Conservation (phyloP, 2,329 filamentous ascomycete genomes). For the Colletotrichum sp. region DNA sequence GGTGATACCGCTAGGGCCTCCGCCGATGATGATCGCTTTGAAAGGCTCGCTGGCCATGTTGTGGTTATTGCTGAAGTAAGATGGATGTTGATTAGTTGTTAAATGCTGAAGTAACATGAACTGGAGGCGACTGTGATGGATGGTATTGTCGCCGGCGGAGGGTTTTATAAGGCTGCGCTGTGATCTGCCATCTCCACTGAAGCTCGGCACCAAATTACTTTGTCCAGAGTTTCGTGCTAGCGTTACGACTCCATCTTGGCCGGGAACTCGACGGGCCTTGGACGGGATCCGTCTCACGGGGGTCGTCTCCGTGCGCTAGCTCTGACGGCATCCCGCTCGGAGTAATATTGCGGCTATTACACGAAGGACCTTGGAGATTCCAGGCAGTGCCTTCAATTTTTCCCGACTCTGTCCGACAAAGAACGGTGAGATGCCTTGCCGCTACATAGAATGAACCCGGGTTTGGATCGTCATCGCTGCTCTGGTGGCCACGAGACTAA, state of each 20-base stretch:
- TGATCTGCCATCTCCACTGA: neutral
- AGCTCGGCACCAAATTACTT: neutral
- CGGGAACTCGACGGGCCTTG: neutral
- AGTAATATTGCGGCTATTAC: neutral
- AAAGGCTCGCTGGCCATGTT: constrained; percentile 31
- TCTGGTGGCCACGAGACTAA: neutral
- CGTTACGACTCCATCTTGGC: neutral
- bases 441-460: neutral
- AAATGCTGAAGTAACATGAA: neutral
- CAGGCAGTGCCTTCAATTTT: neutral
- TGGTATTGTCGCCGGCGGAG: neutral
- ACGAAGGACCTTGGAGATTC: neutral
- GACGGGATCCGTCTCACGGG: neutral
- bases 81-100: neutral
- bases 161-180: neutral
- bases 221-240: neutral
- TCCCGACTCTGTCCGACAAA: neutral
- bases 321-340: neutral
- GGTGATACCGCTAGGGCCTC: constrained; percentile 31
- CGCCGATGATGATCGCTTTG: constrained; percentile 34
- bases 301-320: neutral
- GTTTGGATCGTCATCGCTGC: neutral
- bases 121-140: neutral
- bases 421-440: neutral
- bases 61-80: neutral